These are phyloP conservation scores for Bipolaris victoriae DNA, from an alignment of 2,329 filamentous ascomycete species.

Conservation along the genomic window DNA sequence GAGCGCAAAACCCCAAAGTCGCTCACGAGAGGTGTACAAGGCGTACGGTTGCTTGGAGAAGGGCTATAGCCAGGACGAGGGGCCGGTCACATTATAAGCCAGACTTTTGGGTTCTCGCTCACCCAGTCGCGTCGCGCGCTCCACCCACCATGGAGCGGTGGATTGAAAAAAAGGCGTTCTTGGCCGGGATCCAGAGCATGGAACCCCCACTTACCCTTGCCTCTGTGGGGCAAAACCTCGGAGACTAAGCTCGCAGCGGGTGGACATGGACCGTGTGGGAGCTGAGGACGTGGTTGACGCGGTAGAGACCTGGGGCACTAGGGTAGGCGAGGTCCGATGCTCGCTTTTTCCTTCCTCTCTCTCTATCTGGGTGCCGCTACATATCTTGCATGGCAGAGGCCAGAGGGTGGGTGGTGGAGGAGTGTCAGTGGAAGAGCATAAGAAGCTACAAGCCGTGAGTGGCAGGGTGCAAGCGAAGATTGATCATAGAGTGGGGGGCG, in stretches of 20 bases:
- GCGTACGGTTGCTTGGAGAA: slow-evolving; percentile 9
- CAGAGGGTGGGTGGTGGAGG: slow-evolving; percentile 8
- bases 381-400: neutral
- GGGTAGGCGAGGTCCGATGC: slow-evolving; percentile 34
- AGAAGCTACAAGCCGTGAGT: neutral
- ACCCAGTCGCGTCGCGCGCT: slow-evolving; percentile 10
- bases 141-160: slow-evolving; percentile 10
- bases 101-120: slow-evolving; percentile 1
- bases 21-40: slow-evolving; percentile 37
- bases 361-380: neutral
- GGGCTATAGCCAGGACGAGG: slow-evolving; percentile 12
- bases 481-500: slow-evolving; percentile 3
- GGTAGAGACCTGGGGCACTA: slow-evolving; percentile 21
- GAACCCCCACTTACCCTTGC: slow-evolving; percentile 12
- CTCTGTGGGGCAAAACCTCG: slow-evolving; percentile 26
- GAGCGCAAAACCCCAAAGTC: slow-evolving; percentile 54
- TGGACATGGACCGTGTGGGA: slow-evolving; percentile 7
- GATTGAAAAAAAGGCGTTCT: slow-evolving; percentile 29
- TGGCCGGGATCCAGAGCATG: slow-evolving; percentile 24
- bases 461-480: slow-evolving; percentile 1
- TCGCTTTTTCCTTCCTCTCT: slow-evolving; percentile 27
- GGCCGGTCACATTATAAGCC: slow-evolving; percentile 34
- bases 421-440: neutral
- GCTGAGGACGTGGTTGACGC: slow-evolving; percentile 5
- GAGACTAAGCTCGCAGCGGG: slow-evolving; percentile 11